Base-by-base conservation (phyloP, 2,329 filamentous ascomycete species). In the Hypoxylon sp. region DNA sequence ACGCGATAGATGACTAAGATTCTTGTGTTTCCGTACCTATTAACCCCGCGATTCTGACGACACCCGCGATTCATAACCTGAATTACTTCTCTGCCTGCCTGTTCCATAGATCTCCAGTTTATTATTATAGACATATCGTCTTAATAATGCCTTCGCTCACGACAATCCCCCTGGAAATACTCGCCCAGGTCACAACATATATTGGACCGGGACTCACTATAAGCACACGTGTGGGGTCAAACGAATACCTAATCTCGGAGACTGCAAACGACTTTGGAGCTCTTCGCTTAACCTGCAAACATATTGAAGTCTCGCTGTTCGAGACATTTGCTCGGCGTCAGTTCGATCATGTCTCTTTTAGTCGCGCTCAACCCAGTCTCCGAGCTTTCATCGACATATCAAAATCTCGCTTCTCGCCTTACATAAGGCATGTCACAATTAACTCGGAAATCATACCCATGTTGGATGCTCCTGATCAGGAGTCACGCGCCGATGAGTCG, bases 271-370 rank as follows among this genome's bases (percentile, higher is more conserved):
- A 89, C 11, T 79, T 89, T 8, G 78, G 81, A 59, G 73, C 77
- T 10, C 70, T 89, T 6, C 87, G 88, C 4, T 76, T 84, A 24
- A 80, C 80, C 1, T 88, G 85, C 77, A 85, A 82, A 59, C 72
- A 78, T 7, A 72, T 87, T 19, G 87, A 90, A 70, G 74, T 74
- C 39, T 76, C 79, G 1, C 77, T 89, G 3, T 85, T 86, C 73
- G 77, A 80, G 53, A 80, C 78, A 39, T 90, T 90, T 68, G 79
- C 82, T 20, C 78, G 79, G 37, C 85, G 88, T 62, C 90, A 88
- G 78, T 90, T 91, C 75, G 79, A 76, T 54, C 85, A 85, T 70
- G 85, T 84, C 70, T 86, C 89, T 70, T 90, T 89, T 75, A 88
- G 89, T 85, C 71, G 88, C 54, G 84, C 82, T 2, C 77, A 84